A percentile compares a stretch with the other conserved stretches of the same genome.
Evolutionary conservation across 2,329 filamentous ascomycete species (phyloP).

Genomic region (Penicillium occitanis): DNA sequence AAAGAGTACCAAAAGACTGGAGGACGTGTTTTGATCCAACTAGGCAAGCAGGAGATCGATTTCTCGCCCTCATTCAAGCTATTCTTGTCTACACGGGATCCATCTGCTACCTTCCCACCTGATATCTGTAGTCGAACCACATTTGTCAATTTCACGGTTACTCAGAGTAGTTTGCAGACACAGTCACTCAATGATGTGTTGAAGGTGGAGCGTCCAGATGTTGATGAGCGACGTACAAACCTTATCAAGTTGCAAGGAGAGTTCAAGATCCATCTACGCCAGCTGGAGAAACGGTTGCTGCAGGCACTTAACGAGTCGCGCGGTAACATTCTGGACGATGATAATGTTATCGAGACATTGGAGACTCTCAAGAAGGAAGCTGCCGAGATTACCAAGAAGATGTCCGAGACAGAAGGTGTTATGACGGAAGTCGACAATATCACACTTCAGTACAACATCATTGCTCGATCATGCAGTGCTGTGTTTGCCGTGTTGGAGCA

Average conservation of each 20-base stretch:
- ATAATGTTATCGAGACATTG: slow-evolving; percentile 95
- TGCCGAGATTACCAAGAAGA: slow-evolving; percentile 93
- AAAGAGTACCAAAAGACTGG: slow-evolving; percentile 99
- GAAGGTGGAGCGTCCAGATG: slow-evolving; percentile 94
- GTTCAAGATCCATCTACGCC: slow-evolving; percentile 96
- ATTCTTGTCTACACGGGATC: slow-evolving; percentile 92
- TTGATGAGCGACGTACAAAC: slow-evolving; percentile 93
- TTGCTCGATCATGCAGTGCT: slow-evolving; percentile 92
- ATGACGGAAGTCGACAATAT: slow-evolving; percentile 98
- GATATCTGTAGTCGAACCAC: slow-evolving; percentile 98
- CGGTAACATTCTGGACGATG: slow-evolving; percentile 96
- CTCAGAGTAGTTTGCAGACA: slow-evolving; percentile 96
- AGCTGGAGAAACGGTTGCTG: slow-evolving; percentile 88
- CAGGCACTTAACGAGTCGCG: slow-evolving; percentile 96
- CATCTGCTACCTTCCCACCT: slow-evolving; percentile 90
- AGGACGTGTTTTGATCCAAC: slow-evolving; percentile 94
- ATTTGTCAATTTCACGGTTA: slow-evolving; percentile 99
- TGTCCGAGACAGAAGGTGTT: slow-evolving; percentile 92
- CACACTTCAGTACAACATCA: slow-evolving; percentile 88
- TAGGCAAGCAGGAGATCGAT: slow-evolving; percentile 98
- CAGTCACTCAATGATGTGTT: slow-evolving; percentile 97
- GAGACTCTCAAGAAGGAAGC: slow-evolving; percentile 98
- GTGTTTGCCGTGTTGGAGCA: slow-evolving; percentile 97
- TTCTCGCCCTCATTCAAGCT: slow-evolving; percentile 96
- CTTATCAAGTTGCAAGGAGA: slow-evolving; percentile 98